Conservation (phyloP, 1,284 basidiomycete species). For the Xerocomus minutiporus region DNA sequence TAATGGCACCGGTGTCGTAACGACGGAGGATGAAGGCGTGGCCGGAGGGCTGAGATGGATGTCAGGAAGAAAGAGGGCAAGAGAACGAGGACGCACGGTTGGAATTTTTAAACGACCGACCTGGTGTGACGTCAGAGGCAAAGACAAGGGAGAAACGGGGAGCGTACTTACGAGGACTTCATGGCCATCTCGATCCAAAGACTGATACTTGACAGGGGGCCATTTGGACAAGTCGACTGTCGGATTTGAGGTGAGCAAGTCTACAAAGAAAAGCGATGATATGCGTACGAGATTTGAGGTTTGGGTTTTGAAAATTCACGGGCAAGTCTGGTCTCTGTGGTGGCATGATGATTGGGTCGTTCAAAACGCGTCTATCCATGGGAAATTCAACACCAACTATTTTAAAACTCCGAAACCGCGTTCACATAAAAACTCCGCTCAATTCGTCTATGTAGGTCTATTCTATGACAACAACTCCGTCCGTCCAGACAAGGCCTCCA, state of each 20-base stretch:
- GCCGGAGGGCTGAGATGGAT: slow-evolving; percentile 49
- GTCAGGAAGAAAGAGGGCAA: not conserved
- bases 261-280: accelerated
- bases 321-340: slow-evolving; percentile 38
- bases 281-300: slow-evolving; percentile 37
- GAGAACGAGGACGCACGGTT: slow-evolving; percentile 52
- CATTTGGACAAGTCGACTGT: slow-evolving; percentile 34
- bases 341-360: slow-evolving; percentile 18
- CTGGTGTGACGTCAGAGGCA: slow-evolving; percentile 36
- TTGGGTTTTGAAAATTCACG: slow-evolving; percentile 36
- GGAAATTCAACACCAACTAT: slow-evolving; percentile 31
- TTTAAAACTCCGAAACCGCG: slow-evolving; percentile 30
- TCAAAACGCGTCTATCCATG: slow-evolving; percentile 32
- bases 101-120: slow-evolving; percentile 92
- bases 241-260: not conserved
- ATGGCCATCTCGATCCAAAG: slow-evolving; percentile 73
- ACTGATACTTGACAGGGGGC: slow-evolving; percentile 77
- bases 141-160: not conserved
- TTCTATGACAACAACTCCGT: slow-evolving; percentile 42
- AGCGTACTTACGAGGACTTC: slow-evolving; percentile 69
- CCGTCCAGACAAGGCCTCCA: slow-evolving; percentile 66
- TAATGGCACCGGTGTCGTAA: slow-evolving; percentile 94
- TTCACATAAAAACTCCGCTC: not conserved
- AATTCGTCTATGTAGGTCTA: not conserved
- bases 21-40: slow-evolving; percentile 95